A percentile compares a stretch with the other conserved stretches of the same genome.
Evolutionary conservation across 2,329 filamentous ascomycete species (phyloP).

Genomic region (Ophiostoma novo-ulmi): DNA sequence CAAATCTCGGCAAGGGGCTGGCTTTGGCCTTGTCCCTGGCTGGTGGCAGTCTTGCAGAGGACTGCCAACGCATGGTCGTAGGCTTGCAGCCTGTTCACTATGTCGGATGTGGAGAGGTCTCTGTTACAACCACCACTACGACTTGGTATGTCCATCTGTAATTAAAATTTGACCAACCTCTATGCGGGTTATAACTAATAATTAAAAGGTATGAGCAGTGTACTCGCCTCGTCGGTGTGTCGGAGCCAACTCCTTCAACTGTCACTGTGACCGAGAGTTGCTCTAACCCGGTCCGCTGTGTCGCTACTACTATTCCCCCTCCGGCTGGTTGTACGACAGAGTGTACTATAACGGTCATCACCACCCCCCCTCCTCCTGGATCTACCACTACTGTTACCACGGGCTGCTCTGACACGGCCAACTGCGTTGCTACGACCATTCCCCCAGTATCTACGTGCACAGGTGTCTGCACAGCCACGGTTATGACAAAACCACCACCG

Average conservation of each 20-base stretch:
- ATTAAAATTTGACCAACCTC: not conserved
- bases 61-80: not conserved
- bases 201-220: not conserved
- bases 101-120: not conserved
- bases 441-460: too few relatives aligned
- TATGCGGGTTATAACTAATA: not conserved
- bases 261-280: not conserved
- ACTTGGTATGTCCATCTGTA: not conserved
- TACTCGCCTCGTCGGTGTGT: not conserved
- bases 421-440: not conserved
- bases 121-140: not conserved
- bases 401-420: not conserved
- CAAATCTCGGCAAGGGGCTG: not conserved
- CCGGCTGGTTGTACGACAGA: not conserved
- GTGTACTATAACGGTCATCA: not conserved
- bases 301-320: not conserved
- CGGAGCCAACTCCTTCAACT: not conserved
- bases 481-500: not conserved
- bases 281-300: not conserved
- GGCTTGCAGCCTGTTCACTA: constrained; percentile 1
- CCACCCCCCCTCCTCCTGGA: not conserved
- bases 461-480: not conserved
- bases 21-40: not conserved
- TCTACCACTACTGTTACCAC: not conserved
- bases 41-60: not conserved